phyloP scores from a whole-genome alignment of 441 rosid species.

The Metrosideros polymorpha region DNA sequence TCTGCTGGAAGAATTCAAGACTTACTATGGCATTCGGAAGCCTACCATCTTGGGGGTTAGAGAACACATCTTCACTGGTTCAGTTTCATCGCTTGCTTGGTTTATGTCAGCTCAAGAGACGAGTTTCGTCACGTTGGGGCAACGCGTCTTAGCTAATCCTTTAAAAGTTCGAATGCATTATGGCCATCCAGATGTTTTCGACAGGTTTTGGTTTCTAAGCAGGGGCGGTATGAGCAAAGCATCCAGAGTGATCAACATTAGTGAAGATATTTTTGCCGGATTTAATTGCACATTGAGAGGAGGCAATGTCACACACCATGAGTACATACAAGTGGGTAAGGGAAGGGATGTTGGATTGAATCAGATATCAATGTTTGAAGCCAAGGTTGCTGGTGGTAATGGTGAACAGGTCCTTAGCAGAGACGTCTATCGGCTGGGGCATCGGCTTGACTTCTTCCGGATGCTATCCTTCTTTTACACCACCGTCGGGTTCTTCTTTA shows the following conservation, averaged over 20 bases:
- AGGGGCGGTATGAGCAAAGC: constrained; percentile 96
- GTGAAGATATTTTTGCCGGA: constrained; percentile 93
- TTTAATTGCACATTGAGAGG: constrained; percentile 84
- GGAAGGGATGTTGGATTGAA: constrained; percentile 95
- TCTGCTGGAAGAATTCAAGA: constrained; percentile 76
- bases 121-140: constrained; percentile 87
- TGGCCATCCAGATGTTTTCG: constrained; percentile 95
- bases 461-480: constrained; percentile 81
- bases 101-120: constrained; percentile 95
- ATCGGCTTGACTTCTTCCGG: constrained; percentile 76
- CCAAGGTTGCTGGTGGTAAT: constrained; percentile 85
- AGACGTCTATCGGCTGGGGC: constrained; percentile 86
- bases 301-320: constrained; percentile 93
- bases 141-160: constrained; percentile 89
- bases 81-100: constrained; percentile 88
- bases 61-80: constrained; percentile 87
- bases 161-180: constrained; percentile 90
- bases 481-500: constrained; percentile 62
- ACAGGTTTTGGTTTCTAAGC: constrained; percentile 80
- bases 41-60: constrained; percentile 92
- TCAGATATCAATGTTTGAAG: constrained; percentile 87
- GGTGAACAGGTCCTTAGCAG: constrained; percentile 91
- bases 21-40: constrained; percentile 54
- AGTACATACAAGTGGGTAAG: constrained; percentile 86
- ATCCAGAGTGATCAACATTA: constrained; percentile 75